Base-by-base conservation (phyloP, 441 rosid genomes). In the Erodium texanum region DNA sequence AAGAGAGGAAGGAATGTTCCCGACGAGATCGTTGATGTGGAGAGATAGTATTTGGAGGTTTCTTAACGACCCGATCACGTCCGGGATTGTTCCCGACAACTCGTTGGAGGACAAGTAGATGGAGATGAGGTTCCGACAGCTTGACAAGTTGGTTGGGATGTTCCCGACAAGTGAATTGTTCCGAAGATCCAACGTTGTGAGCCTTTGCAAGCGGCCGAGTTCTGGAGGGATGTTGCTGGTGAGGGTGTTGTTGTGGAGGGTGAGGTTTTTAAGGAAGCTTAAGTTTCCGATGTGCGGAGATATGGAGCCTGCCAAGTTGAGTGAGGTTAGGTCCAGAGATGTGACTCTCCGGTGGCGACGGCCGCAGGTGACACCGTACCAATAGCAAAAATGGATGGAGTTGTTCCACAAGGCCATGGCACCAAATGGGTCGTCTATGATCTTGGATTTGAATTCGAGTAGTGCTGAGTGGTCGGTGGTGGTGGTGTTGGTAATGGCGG, bases 201-300 rank as follows among this genome's bases (percentile, higher is more conserved):
- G 10, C 14, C 48, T 68, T 0, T 1, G 14, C 54, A 73, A 54
- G 0, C 2, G 68, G 16, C 72, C 68, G 2, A 73, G 2, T 29
- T 73, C 65, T 2, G 24, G 48, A n/a, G 76, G 71, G 24, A 73
- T 73, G 24, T 56, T 23, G 12, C 23, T 10, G 38, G 11, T 8
- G 45, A 73, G 36, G 43, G 58, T 64, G 10, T 74, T 74, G 5
- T 64, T 62, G n/a, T 24, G 11, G 0, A 74, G 66, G 22, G 0
- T 0, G 5, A 71, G 3, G 0, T 3, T 43, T 54, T 20, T 56
- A 2, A 75, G 62, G 6, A 75, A 75, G 69, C 74, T 71, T 5
- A 75, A 62, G 7, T 75, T 75, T 16, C 78, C 78, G 0, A 75
- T 71, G 64, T 64, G 54, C 4, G 75, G 64, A 38, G 78, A 65